A percentile compares a stretch with the other conserved stretches of the same genome.
phyloP scores from a whole-genome alignment of 2,329 filamentous ascomycete species.

The Hymenoscyphus salicellus region DNA sequence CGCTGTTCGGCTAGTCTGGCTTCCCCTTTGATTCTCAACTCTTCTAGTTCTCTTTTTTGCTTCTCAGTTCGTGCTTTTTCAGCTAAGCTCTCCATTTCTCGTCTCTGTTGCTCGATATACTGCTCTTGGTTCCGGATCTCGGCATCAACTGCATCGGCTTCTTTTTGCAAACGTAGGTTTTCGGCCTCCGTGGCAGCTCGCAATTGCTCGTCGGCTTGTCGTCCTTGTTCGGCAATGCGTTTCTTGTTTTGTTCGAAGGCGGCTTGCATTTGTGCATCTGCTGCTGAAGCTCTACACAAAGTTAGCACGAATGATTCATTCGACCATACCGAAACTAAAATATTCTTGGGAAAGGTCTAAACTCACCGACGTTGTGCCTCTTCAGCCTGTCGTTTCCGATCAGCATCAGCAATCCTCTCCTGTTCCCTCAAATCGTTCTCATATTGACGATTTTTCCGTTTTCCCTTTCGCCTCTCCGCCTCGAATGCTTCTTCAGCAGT shows the following conservation, averaged over 20 bases:
- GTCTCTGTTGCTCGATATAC: background rate
- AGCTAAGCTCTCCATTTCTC: background rate
- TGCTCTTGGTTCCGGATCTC: background rate
- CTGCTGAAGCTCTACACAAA: background rate
- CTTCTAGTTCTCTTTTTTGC: background rate
- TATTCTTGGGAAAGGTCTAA: background rate
- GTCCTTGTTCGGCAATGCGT: background rate
- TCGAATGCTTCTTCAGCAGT: background rate
- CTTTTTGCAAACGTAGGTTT: background rate
- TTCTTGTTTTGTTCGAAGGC: background rate
- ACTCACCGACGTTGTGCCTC: background rate
- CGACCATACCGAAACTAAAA: too few species aligned
- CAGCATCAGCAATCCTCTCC: background rate
- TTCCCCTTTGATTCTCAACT: background rate
- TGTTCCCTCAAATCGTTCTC: background rate
- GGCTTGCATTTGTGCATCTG: background rate
- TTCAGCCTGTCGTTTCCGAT: background rate
- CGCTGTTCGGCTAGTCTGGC: background rate
- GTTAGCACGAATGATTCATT: background rate
- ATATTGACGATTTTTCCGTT: background rate
- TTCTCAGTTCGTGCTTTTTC: background rate
- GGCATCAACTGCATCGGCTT: background rate
- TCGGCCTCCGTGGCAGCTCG: background rate
- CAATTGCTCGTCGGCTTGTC: background rate
- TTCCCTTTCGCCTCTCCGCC: background rate